A percentile compares a stretch with the other conserved stretches of the same genome.
Conservation (phyloP, 2,329 filamentous ascomycete genomes). For the Colletotrichum scovillei region DNA sequence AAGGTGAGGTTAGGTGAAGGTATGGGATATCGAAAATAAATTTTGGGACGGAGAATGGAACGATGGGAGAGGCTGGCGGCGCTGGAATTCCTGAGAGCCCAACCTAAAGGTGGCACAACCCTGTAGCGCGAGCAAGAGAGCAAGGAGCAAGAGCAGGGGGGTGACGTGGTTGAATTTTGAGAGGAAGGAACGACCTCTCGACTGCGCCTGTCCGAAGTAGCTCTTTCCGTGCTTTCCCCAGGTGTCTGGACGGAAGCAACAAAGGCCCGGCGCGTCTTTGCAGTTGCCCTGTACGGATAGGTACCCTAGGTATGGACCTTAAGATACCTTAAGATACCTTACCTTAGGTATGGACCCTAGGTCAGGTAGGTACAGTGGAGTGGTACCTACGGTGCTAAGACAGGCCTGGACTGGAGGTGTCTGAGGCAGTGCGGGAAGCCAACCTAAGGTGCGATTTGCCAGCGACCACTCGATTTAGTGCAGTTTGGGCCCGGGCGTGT, state of each 20-base stretch:
- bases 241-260: background rate
- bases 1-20: background rate
- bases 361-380: too few relatives aligned
- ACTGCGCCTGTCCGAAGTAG: too few relatives aligned
- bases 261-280: background rate
- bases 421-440: background rate
- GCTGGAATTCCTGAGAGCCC: conserved; percentile 28
- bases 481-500: background rate
- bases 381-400: too few relatives aligned
- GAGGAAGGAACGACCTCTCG: background rate
- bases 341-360: too few relatives aligned
- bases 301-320: too few relatives aligned
- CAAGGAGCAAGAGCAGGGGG: conserved; percentile 22
- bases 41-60: conserved; percentile 32
- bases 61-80: conserved; percentile 33
- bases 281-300: too few relatives aligned
- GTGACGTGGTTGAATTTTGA: conserved; percentile 30
- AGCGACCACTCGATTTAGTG: background rate
- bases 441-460: background rate
- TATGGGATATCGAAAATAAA: conserved; percentile 27
- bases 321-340: too few relatives aligned
- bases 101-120: conserved; percentile 31
- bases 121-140: conserved; percentile 13
- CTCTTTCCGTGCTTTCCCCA: too few relatives aligned
- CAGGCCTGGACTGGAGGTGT: background rate